A percentile compares a stretch with the other conserved stretches of the same genome.
Conservation (phyloP, 441 rosid genomes). For the Manihot esculenta region DNA sequence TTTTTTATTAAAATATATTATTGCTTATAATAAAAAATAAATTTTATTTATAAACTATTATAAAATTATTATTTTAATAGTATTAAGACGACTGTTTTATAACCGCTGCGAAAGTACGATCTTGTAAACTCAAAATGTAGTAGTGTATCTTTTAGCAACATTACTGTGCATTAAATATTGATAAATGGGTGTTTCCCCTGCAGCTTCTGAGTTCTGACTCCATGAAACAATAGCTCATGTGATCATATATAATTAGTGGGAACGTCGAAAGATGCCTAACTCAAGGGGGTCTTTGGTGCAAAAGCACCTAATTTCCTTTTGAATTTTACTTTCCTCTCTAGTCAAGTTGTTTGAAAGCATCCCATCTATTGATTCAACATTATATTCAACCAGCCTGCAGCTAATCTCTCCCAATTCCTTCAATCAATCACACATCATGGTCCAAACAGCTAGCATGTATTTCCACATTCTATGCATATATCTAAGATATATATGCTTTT, state of each 20-base stretch:
- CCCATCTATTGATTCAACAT: conserved; percentile 11
- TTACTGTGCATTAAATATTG: neutral
- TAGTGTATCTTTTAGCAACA: neutral
- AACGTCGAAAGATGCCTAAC: conserved; percentile 22
- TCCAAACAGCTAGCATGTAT: neutral
- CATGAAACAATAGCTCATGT: conserved; percentile 12
- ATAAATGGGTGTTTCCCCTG: neutral
- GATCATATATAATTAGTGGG: conserved; percentile 22
- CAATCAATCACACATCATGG: neutral
- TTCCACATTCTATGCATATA: conserved; percentile 6
- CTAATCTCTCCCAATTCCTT: neutral
- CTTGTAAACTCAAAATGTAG: too few relatives aligned
- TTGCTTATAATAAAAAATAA: too few relatives aligned
- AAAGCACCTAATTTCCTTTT: conserved; percentile 27
- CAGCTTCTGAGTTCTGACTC: conserved; percentile 26
- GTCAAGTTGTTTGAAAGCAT: conserved; percentile 18
- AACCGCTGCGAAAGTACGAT: too few relatives aligned
- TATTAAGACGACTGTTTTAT: too few relatives aligned
- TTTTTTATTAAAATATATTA: too few relatives aligned
- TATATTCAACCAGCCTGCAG: neutral
- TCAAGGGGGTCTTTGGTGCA: conserved; percentile 24
- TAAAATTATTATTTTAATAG: too few relatives aligned
- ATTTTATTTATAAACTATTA: too few relatives aligned
- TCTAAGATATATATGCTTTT: neutral
- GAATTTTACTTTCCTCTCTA: conserved; percentile 1